phyloP scores from a whole-genome alignment of 2,329 filamentous ascomycete genomes.

The Alternaria infectoria region DNA sequence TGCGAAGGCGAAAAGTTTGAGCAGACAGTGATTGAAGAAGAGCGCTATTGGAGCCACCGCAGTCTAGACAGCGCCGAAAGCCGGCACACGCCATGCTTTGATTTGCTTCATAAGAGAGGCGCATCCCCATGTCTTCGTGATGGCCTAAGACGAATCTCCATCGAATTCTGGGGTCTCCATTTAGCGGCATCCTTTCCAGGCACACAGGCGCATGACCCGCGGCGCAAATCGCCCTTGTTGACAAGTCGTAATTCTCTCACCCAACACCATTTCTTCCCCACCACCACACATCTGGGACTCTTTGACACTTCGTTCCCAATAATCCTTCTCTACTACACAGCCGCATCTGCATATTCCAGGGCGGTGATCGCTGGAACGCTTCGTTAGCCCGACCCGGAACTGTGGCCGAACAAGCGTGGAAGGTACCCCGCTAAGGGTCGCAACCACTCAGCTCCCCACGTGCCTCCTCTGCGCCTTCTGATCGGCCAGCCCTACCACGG shows the following conservation, averaged over 20 bases:
- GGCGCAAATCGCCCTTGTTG: conserved; percentile 6
- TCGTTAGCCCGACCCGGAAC: conserved; percentile 12
- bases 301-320: background rate
- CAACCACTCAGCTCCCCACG: conserved; percentile 30
- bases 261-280: background rate
- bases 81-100: conserved; percentile 1
- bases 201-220: conserved; percentile 13
- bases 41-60: conserved; percentile 10
- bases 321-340: background rate
- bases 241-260: background rate
- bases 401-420: conserved; percentile 9
- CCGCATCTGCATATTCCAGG: background rate
- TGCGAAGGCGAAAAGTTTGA: conserved; percentile 14
- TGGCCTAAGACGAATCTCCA: conserved; percentile 3
- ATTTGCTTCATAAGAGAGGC: conserved; percentile 10
- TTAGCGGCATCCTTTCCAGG: conserved; percentile 10
- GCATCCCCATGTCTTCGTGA: conserved; percentile 1
- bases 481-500: conserved; percentile 31
- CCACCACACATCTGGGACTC: background rate
- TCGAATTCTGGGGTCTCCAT: conserved; percentile 2
- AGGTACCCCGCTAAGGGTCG: conserved; percentile 15
- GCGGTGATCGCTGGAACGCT: background rate
- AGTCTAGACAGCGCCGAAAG: conserved; percentile 1
- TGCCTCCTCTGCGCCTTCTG: conserved; percentile 28
- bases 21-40: conserved; percentile 10